Percentiles rank a stretch among this genome's conserved stretches.
phyloP scores from a whole-genome alignment of 2,329 filamentous ascomycete species.

The Chaetomium sp. region DNA sequence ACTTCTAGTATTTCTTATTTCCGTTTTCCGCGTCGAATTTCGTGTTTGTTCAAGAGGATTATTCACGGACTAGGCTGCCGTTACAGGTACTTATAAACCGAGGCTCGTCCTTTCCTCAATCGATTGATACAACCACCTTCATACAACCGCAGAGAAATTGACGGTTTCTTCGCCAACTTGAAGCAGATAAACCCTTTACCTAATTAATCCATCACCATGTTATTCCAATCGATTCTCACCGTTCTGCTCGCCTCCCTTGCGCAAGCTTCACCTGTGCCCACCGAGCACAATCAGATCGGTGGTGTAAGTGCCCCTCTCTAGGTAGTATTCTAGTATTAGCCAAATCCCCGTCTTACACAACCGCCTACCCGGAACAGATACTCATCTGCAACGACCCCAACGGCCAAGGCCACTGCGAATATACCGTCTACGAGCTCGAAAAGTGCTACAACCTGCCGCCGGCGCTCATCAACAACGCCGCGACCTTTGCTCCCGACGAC shows the following conservation, averaged over 20 bases:
- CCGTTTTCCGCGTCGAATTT: background rate
- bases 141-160: background rate
- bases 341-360: background rate
- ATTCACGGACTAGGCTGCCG: background rate
- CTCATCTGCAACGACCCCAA: conserved; percentile 55
- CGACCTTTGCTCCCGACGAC: conserved; percentile 55
- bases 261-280: conserved; percentile 6
- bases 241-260: background rate
- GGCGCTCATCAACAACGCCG: conserved; percentile 46
- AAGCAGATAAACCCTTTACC: background rate
- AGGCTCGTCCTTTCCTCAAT: background rate
- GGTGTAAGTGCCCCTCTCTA: conserved; percentile 26
- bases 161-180: background rate
- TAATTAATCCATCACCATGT: background rate
- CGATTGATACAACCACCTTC: background rate
- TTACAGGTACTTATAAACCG: background rate
- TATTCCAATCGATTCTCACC: background rate
- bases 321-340: background rate
- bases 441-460: conserved; percentile 50
- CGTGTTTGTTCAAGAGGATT: background rate
- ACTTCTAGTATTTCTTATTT: background rate
- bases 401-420: conserved; percentile 50
- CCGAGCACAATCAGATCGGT: conserved; percentile 14
- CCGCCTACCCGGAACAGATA: conserved; percentile 32
- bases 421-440: conserved; percentile 47